Base-by-base conservation (phyloP, 768 basidiomycete species). In the Phlebiopsis gigantea region DNA sequence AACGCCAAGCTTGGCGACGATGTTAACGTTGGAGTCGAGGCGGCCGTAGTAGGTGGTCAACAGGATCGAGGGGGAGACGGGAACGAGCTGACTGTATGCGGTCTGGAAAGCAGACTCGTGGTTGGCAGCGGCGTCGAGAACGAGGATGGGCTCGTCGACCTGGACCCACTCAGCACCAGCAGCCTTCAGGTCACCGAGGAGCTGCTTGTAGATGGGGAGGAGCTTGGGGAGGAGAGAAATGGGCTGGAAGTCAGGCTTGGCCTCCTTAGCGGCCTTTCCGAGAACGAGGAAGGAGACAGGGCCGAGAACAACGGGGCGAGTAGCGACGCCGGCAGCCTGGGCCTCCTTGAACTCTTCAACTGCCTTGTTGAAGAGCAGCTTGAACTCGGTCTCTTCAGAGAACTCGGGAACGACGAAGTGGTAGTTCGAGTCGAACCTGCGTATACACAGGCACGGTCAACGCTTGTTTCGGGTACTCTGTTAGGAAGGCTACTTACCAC, bases 391-490 rank as follows among this genome's bases (percentile, higher is more conserved):
- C 66, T 82, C 77, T 53, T 91, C 88, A 8, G 90, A 90, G 73
- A 97, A 84, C 76, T 97, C 97, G 55, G 95, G 95, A 58, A 98
- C 97, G 72, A 98, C 94, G 69, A 87, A 95, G 79, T 98, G 95
- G 79, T 97, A 98, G 84, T 97, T 98, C 50, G 93, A 94, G 76
- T 97, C 93, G 72, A 94, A 96, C 93, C 93, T 95, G 41, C 60
- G 49, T 30, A 54, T 19, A 39, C 2, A 39, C 2, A 39, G 21
- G 24, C 9, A 46, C 22, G 28, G 50, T 25, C 47, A 22, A 55
- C 19, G 22, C 30, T 17, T 39, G 17, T 39, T 39, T 39, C 31
- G 29, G 41, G 31, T 39, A n/a, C 14, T 29, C 14, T 10, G 22
- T 30, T 4, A 29, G 24, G 42, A 54, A 44, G 17, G 30, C 34